These are phyloP conservation scores for Ilyonectria sp. DNA, from an alignment of 2,329 filamentous ascomycete species.

Conservation along the genomic window DNA sequence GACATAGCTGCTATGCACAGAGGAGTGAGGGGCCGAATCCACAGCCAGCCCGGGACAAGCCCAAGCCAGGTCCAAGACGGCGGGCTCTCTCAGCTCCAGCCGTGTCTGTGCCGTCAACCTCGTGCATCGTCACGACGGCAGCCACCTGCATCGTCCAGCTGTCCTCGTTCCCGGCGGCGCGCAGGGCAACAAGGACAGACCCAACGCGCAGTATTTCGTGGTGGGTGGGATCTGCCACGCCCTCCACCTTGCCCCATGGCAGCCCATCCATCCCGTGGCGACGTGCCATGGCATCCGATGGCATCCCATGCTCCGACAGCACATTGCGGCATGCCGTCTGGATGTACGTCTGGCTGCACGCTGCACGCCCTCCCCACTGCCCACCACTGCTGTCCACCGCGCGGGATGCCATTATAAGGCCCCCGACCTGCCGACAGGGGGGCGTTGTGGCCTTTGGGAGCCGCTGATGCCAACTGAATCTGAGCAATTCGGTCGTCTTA, in stretches of 20 bases:
- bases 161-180: constrained; percentile 10
- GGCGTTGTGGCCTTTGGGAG: constrained; percentile 25
- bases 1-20: background rate
- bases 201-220: constrained; percentile 17
- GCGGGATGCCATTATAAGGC: constrained; percentile 17
- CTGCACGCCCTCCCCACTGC: background rate
- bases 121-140: constrained; percentile 29
- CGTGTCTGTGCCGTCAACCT: constrained; percentile 33
- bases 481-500: constrained; percentile 26
- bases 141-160: constrained; percentile 41
- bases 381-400: constrained; percentile 3
- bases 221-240: constrained; percentile 34
- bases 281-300: background rate
- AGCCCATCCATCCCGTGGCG: background rate
- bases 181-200: constrained; percentile 5
- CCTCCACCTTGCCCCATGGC: constrained; percentile 18
- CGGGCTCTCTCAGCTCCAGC: constrained; percentile 22
- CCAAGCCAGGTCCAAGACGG: background rate
- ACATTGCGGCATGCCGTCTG: constrained; percentile 23
- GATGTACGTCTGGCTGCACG: background rate
- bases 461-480: constrained; percentile 31
- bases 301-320: constrained; percentile 19
- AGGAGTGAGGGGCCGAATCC: background rate
- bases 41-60: constrained; percentile 4
- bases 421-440: constrained; percentile 12